Evolutionary conservation across 345 rosid genomes (phyloP).

Genomic region (Syzygium aqueum): DNA sequence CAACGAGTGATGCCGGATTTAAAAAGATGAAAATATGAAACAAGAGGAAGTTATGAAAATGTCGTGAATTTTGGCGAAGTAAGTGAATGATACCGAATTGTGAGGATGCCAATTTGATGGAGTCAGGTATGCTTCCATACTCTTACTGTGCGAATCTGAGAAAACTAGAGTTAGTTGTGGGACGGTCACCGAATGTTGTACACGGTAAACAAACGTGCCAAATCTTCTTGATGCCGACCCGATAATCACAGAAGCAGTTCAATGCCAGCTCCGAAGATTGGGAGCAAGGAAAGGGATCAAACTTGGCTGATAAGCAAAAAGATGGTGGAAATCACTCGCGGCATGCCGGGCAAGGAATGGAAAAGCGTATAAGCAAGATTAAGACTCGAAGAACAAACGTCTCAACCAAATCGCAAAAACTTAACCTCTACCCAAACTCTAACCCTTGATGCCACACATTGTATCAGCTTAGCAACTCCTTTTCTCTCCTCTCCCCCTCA

Average conservation of each 20-base stretch:
- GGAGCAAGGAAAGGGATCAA: not conserved
- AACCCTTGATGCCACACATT: not conserved
- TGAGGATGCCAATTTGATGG: not conserved
- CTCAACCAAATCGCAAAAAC: not conserved
- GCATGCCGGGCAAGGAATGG: not conserved
- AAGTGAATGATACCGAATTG: not conserved
- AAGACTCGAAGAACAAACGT: not conserved
- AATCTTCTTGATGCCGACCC: not conserved
- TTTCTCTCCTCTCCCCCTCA: not conserved
- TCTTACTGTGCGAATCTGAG: not conserved
- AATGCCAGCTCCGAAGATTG: not conserved
- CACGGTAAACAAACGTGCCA: not conserved
- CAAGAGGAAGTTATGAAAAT: not conserved
- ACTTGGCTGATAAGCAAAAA: not conserved
- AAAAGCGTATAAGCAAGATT: not conserved
- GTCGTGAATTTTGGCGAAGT: not conserved
- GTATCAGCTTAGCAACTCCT: not conserved
- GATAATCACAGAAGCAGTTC: not conserved
- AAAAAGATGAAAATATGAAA: not conserved
- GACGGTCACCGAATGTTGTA: too few relatives aligned
- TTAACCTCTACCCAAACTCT: not conserved
- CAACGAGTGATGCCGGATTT: not conserved
- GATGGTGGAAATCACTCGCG: not conserved
- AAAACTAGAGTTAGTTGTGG: not conserved
- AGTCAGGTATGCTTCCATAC: not conserved